phyloP scores from a whole-genome alignment of 176 grass and related monocot species.

The Metroxylon sagu region DNA sequence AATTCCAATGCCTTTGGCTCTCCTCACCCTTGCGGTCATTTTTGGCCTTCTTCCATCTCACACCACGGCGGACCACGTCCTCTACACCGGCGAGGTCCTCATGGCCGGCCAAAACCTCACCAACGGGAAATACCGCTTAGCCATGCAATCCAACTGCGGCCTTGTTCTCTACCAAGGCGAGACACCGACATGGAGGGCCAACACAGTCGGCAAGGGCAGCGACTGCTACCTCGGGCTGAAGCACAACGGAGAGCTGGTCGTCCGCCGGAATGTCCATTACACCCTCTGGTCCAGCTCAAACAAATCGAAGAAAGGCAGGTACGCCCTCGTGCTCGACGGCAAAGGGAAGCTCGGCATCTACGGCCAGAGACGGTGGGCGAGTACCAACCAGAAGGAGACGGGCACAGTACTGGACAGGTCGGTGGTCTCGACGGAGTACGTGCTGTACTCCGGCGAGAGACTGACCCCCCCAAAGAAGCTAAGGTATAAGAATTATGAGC shows the following conservation, averaged over 20 bases:
- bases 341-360: not conserved
- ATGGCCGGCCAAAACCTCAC: constrained; percentile 4
- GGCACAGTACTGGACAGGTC: not conserved
- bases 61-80: not conserved
- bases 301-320: not conserved
- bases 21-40: not conserved
- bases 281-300: not conserved
- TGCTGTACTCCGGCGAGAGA: constrained; percentile 1
- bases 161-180: constrained; percentile 1
- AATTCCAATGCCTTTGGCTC: not conserved
- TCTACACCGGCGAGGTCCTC: constrained; percentile 5
- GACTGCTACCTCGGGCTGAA: constrained; percentile 4
- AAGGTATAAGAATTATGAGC: not conserved
- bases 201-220: not conserved
- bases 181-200: not conserved
- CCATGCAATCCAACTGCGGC: not conserved
- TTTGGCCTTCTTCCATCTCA: not conserved
- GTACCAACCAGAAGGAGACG: constrained; percentile 7
- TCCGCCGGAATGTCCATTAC: not conserved
- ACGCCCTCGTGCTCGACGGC: not conserved
- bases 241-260: not conserved
- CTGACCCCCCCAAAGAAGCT: constrained; percentile 5
- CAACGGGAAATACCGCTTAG: not conserved
- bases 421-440: not conserved
- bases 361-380: constrained; percentile 4